Base-by-base conservation (phyloP, 495 filamentous ascomycete genomes). In the Usnea hakonensis region DNA sequence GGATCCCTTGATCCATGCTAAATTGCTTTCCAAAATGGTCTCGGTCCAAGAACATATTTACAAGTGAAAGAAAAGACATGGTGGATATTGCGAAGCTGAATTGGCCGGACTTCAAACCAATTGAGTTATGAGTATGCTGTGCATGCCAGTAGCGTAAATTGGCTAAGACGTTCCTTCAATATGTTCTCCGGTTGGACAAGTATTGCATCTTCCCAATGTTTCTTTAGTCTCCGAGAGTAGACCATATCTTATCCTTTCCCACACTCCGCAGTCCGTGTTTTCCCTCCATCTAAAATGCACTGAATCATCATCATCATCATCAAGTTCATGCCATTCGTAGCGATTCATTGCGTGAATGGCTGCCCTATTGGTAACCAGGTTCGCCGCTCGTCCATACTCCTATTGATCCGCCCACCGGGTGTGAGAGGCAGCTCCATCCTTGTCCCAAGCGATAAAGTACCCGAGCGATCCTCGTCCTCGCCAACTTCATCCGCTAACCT, bases 341-440 rank as follows among this genome's bases (percentile, higher is more conserved):
- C 38, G 19, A 19, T 30, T 73, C 67, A 72, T 64, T 73, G 60
- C 19, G 68, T 66, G 40, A 70, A 65, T 37, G 73, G 71, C 61
- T 78, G 75, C 30, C 79, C 75, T 37, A 82, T 68, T 58, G 79
- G 80, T 57, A 82, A 71, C 82, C 79, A 79, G 57, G 76, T 79
- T 26, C 83, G 74, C 30, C 79, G 76, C 50, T 78, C 75, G 63
- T 79, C 87, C 86, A 90, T 87, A 70, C 86, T 89, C 71, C 87
- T 78, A 59, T 87, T 83, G 13, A 87, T 76, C 37, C 87, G 76
- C 7, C 86, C 83, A 35, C 87, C 87, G 5, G 87, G 87, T 0
- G 87, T 89, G 21, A 90, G 74, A 41, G 87, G 87, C 9, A 90
- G 73, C 56, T 85, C 81, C 16, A 88, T 81, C 50, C 87, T 70